A percentile compares a stretch with the other conserved stretches of the same genome.
phyloP scores from a whole-genome alignment of 73 alveolate genomes.

The Tetrahymena elliotti region DNA sequence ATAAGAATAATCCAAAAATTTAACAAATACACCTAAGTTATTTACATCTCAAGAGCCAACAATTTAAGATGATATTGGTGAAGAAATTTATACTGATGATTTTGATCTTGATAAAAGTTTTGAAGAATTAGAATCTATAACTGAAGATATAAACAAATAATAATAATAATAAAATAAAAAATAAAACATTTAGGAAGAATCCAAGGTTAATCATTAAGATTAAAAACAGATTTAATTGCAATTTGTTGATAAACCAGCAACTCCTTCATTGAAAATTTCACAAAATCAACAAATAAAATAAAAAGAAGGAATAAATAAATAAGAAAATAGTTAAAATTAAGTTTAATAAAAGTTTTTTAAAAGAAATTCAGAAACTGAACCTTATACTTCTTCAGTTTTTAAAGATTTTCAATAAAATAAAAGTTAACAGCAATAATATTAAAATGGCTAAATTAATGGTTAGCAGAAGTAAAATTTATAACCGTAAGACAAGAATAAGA shows the following conservation, averaged over 20 bases:
- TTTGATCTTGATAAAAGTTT: background rate
- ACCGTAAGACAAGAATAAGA: background rate
- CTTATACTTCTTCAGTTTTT: too few species aligned
- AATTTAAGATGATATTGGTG: background rate
- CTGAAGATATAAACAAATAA: background rate
- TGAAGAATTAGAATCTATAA: background rate
- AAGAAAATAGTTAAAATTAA: too few species aligned
- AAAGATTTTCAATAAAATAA: too few species aligned
- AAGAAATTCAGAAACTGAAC: too few species aligned
- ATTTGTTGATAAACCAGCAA: background rate
- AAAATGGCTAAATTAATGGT: background rate
- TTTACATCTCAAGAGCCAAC: background rate
- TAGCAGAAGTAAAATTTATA: background rate
- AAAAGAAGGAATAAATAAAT: too few species aligned
- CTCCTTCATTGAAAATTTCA: background rate
- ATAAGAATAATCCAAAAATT: too few species aligned
- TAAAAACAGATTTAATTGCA: background rate
- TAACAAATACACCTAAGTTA: background rate
- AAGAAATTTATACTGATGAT: background rate
- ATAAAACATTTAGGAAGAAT: background rate
- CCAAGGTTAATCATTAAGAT: too few species aligned
- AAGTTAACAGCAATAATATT: background rate
- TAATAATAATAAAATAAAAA: background rate
- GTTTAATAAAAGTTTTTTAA: too few species aligned
- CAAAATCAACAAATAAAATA: too few species aligned